Evolutionary conservation across 352 stramenopile genomes (phyloP).

Genomic region (Phytophthora capsici): DNA sequence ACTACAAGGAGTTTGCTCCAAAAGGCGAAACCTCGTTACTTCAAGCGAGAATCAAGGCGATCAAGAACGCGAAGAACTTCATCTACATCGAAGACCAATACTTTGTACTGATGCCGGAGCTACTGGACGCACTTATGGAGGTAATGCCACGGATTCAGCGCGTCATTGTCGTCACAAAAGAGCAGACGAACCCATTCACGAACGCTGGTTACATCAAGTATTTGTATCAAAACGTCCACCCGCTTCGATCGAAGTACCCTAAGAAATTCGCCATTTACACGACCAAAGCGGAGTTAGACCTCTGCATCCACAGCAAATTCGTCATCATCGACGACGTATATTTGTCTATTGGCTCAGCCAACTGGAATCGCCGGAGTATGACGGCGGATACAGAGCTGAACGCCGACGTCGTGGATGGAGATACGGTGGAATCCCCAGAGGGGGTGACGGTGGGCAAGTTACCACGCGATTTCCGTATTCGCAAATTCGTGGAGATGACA

Average conservation of each 20-base stretch:
- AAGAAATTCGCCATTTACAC: constrained; percentile 45
- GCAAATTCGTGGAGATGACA: constrained; percentile 70
- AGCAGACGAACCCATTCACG: constrained; percentile 25
- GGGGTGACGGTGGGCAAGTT: constrained; percentile 43
- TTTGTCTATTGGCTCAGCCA: constrained; percentile 58
- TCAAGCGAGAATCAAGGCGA: constrained; percentile 38
- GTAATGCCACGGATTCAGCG: constrained; percentile 50
- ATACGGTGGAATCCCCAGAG: constrained; percentile 29
- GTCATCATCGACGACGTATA: constrained; percentile 70
- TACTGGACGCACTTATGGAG: constrained; percentile 51
- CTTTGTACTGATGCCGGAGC: constrained; percentile 41
- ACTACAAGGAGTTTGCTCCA: constrained; percentile 57
- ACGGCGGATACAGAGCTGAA: constrained; percentile 64
- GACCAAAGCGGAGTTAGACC: constrained; percentile 34
- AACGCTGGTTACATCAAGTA: constrained; percentile 54
- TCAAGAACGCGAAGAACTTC: constrained; percentile 35
- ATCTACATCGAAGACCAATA: constrained; percentile 33
- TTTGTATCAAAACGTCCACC: constrained; percentile 54
- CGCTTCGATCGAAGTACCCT: constrained; percentile 42
- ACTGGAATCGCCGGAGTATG: constrained; percentile 58
- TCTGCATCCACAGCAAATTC: constrained; percentile 69
- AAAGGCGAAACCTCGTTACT: constrained; percentile 52
- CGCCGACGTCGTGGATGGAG: constrained; percentile 55
- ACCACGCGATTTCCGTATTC: constrained; percentile 59
- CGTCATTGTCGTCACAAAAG: constrained; percentile 56